phyloP scores from a whole-genome alignment of 345 rosid genomes.

The Syzygium oleosum region DNA sequence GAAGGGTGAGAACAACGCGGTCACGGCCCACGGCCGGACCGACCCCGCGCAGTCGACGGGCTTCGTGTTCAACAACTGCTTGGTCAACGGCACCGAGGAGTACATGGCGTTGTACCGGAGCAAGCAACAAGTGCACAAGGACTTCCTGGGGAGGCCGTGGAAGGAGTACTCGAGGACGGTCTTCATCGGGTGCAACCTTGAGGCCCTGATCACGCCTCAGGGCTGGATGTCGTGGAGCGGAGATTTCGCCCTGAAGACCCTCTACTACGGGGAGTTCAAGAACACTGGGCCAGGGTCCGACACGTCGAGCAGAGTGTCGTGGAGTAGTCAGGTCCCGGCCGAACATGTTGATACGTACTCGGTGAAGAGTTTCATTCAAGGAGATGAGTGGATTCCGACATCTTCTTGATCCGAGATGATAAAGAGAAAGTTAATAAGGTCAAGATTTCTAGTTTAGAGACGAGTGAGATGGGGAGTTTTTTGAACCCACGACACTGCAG shows the following conservation, averaged over 20 bases:
- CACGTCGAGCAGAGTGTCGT: conserved; percentile 11
- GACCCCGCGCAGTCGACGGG: conserved; percentile 41
- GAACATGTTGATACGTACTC: conserved; percentile 22
- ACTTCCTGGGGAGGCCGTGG: conserved; percentile 45
- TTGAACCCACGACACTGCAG: background rate
- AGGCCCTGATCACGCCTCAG: conserved; percentile 15
- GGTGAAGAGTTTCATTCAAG: conserved; percentile 31
- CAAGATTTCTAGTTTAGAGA: background rate
- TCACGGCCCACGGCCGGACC: conserved; percentile 39
- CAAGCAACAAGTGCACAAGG: conserved; percentile 28
- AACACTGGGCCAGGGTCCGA: conserved; percentile 28
- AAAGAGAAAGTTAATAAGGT: background rate
- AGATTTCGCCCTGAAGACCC: conserved; percentile 31
- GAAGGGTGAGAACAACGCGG: conserved; percentile 27
- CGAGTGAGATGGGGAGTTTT: background rate
- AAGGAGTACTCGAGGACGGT: conserved; percentile 39
- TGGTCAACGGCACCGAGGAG: conserved; percentile 32
- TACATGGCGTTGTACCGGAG: conserved; percentile 21
- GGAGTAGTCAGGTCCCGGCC: conserved; percentile 30
- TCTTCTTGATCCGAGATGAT: background rate
- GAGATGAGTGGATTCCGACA: conserved; percentile 30
- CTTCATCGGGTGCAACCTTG: conserved; percentile 17
- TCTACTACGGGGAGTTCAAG: conserved; percentile 39
- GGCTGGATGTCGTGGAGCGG: conserved; percentile 44
- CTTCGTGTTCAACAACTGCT: conserved; percentile 30